Evolutionary conservation across 108 stramenopile species (phyloP).

Genomic region (Cyclotella atomus): DNA sequence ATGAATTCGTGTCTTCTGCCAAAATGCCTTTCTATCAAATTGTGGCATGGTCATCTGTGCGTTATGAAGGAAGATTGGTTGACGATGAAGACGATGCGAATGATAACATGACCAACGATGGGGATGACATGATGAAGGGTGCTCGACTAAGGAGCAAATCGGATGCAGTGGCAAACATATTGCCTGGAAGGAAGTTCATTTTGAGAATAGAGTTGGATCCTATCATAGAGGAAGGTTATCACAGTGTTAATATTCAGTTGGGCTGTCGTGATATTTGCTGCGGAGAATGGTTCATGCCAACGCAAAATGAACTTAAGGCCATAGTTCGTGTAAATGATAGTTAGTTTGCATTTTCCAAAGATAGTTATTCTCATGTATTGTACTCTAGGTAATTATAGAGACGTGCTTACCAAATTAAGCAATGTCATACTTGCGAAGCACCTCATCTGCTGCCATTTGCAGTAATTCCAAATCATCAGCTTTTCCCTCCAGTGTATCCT

Average conservation of each 20-base stretch:
- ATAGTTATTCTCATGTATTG: too few species aligned
- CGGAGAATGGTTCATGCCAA: conserved; percentile 27
- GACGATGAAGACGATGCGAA: conserved; percentile 29
- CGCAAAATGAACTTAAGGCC: not conserved
- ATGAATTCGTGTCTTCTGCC: conserved; percentile 8
- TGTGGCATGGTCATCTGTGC: conserved; percentile 21
- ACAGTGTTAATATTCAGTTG: conserved; percentile 9
- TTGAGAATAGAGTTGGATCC: conserved; percentile 28
- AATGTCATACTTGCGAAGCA: conserved; percentile 8
- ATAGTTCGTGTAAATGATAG: conserved; percentile 7
- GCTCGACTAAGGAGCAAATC: not conserved
- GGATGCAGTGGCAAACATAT: conserved; percentile 11
- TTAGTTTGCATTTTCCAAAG: too few species aligned
- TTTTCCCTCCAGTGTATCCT: conserved; percentile 1
- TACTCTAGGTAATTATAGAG: too few species aligned
- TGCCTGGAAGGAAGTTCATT: conserved; percentile 24
- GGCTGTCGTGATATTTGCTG: conserved; percentile 35
- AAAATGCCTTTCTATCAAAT: conserved; percentile 17
- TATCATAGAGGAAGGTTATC: conserved; percentile 20
- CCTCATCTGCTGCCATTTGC: conserved; percentile 24
- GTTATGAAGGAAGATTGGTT: conserved; percentile 14
- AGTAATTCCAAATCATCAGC: conserved; percentile 17
- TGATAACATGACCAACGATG: not conserved
- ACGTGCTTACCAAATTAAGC: not conserved
- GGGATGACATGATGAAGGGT: not conserved